Base-by-base conservation (phyloP, 2,329 filamentous ascomycete species). In the Sporothrix schenckii region DNA sequence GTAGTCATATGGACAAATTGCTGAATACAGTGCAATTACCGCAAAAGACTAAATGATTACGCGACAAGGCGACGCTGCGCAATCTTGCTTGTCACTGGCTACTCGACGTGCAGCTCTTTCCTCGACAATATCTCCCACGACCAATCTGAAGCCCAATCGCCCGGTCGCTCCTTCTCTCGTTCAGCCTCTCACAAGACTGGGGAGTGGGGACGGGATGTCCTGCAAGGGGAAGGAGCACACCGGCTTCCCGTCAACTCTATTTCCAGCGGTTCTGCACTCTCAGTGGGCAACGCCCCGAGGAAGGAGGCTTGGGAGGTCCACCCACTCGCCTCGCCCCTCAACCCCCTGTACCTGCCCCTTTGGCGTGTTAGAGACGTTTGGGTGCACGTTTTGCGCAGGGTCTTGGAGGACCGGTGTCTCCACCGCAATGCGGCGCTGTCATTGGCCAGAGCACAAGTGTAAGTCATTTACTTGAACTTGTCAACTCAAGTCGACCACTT, bases 341-440 rank as follows among this genome's bases (percentile, higher is more conserved):
- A 3, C 56, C 56, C 56, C 56, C 56, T 61, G 58, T 61, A 50
- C 60, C 60, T 65, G 41, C 21, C 47, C 61, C 61, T 3, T 16
- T 66, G 61, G 47, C 47, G 61, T 66, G 61, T 66, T 52, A 50
- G 61, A 66, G 61, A 52, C 39, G 41, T 30, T 34, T 50, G 9
- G 61, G 61, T 39, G 44, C 47, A 66, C 47, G 61, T 66, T 66
- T 66, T 66, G 47, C 16, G 61, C 16, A 50, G 7, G 34, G 39
- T 9, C 58, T 50, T 34, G 21, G 44, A 52, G 44, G 14, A 49
- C 60, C 21, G 30, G n/a, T 2, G 61, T 34, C 61, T 34, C 61
- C 61, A 66, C 61, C 47, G 47, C 4, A 6, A 52, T 52, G 16
- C 47, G 61, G 39, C 47, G 61, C 61, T 66, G 61, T 19, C 16